Percentiles rank a stretch among this genome's conserved stretches.
phyloP scores from a whole-genome alignment of 2,329 filamentous ascomycete species.

The Blastomyces percursus region DNA sequence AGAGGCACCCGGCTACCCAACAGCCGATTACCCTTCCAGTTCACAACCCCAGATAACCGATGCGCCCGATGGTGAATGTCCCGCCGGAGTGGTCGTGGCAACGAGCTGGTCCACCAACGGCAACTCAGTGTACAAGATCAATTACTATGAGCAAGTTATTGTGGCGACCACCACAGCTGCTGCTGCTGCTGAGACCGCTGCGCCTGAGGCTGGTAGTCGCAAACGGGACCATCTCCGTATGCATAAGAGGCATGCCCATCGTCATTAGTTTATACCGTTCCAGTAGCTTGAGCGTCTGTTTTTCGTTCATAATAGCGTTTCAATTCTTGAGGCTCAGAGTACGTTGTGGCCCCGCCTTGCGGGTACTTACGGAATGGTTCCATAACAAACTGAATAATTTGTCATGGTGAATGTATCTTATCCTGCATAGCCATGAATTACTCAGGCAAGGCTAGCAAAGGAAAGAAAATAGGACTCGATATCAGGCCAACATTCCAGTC shows the following conservation, averaged over 20 bases:
- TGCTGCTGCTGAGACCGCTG: neutral
- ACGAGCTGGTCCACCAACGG: neutral
- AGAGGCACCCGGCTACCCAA: neutral
- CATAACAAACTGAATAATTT: neutral
- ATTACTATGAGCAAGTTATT: neutral
- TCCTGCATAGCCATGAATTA: neutral
- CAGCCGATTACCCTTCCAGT: neutral
- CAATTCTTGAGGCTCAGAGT: neutral
- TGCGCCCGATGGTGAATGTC: neutral
- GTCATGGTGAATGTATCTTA: neutral
- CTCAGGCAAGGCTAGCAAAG: neutral
- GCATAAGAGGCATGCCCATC: neutral
- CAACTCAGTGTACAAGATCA: neutral
- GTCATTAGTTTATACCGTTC: neutral
- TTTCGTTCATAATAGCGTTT: neutral
- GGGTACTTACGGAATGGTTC: neutral
- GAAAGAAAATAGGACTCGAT: neutral
- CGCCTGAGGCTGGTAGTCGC: neutral
- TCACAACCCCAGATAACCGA: neutral
- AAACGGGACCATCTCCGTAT: neutral
- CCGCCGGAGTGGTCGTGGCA: neutral
- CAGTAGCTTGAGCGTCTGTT: neutral
- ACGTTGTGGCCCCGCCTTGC: neutral
- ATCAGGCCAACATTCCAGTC: neutral
- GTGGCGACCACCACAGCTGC: neutral